Evolutionary conservation across 345 rosid genomes (phyloP).

Genomic region (Anacardium occidentale): DNA sequence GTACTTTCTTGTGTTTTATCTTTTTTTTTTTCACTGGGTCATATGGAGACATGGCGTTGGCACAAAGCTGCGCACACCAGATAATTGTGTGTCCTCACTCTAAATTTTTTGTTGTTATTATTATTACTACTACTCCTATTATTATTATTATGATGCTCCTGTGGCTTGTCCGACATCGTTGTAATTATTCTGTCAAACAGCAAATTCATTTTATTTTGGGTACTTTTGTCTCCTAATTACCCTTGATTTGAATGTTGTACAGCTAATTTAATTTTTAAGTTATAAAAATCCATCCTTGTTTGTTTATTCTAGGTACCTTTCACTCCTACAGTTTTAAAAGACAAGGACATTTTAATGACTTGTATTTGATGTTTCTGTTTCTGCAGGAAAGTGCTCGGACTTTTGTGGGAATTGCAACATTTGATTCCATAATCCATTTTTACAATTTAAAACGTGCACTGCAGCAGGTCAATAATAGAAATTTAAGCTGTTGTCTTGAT

Average conservation of each 20-base stretch:
- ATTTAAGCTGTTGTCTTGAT: not conserved
- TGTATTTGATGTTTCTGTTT: slow-evolving; percentile 11
- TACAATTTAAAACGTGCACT: slow-evolving; percentile 82
- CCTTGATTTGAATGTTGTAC: not conserved
- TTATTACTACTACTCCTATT: too few species aligned
- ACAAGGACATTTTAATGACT: not conserved
- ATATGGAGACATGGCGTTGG: not conserved
- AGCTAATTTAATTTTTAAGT: not conserved
- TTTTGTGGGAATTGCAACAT: slow-evolving; percentile 91
- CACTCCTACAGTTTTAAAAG: not conserved
- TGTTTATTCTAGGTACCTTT: not conserved
- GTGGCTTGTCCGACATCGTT: not conserved
- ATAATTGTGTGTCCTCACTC: not conserved
- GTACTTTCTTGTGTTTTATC: not conserved
- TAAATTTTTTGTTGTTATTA: too few species aligned
- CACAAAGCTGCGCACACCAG: not conserved
- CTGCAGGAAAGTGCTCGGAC: slow-evolving; percentile 93
- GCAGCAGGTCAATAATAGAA: slow-evolving; percentile 46
- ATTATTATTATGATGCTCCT: not conserved
- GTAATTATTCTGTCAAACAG: not conserved
- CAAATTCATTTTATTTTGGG: not conserved
- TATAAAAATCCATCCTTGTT: not conserved
- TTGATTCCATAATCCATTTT: slow-evolving; percentile 88
- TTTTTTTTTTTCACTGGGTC: not conserved
- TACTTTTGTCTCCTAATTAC: not conserved